phyloP scores from a whole-genome alignment of 352 stramenopile species.

The Pythium aristosporum region DNA sequence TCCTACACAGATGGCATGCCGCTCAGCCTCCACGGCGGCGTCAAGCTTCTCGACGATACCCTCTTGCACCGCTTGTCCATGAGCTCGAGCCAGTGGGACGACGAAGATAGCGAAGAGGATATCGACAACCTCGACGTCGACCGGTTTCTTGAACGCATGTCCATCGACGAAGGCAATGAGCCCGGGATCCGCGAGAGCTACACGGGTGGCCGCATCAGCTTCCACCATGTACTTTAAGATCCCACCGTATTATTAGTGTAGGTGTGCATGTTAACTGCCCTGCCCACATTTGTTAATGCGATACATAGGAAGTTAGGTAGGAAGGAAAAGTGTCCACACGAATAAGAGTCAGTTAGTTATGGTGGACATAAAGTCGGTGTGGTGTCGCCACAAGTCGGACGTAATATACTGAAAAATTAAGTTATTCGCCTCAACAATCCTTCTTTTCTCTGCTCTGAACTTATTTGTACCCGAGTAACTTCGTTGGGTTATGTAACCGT shows the following conservation, averaged over 20 bases:
- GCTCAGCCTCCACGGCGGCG: neutral
- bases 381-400: neutral
- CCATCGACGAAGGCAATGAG: constrained; percentile 4
- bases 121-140: constrained; percentile 17
- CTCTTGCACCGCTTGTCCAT: constrained; percentile 7
- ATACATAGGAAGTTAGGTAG: neutral
- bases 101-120: neutral
- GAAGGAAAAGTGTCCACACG: neutral
- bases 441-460: no score
- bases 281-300: neutral
- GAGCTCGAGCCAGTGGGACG: neutral
- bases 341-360: constrained; percentile 7
- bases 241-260: no score
- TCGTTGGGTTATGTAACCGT: no score
- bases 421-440: no score
- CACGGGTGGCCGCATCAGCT: constrained; percentile 1
- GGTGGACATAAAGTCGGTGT: neutral
- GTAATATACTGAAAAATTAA: no score
- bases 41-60: constrained; percentile 14
- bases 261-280: no score
- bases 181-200: neutral
- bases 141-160: constrained; percentile 9
- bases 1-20: constrained; percentile 19
- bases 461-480: no score
- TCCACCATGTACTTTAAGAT: constrained; percentile 15